These are phyloP conservation scores for Arthrobotrys entomopaga DNA, from an alignment of 2,329 filamentous ascomycete genomes.

Conservation along the genomic window DNA sequence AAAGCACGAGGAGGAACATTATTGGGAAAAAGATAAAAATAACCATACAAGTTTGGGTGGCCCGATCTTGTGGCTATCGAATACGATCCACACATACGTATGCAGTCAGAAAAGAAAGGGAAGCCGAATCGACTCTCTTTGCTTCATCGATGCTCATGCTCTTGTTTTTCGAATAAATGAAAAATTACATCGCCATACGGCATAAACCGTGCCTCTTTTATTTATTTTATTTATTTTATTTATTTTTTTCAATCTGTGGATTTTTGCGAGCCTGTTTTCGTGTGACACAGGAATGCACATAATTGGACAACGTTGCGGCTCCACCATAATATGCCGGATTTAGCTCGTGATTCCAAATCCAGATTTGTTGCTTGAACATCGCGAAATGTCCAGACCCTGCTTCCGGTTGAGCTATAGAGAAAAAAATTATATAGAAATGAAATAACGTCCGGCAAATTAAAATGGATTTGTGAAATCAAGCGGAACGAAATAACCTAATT, in stretches of 20 bases:
- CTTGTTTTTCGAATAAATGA: conserved; percentile 18
- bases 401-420: neutral
- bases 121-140: neutral
- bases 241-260: neutral
- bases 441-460: neutral
- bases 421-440: neutral
- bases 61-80: conserved; percentile 13
- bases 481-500: too few species aligned
- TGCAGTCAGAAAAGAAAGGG: conserved; percentile 25
- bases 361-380: conserved; percentile 12
- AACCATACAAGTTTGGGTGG: conserved; percentile 12
- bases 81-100: conserved; percentile 31
- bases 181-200: conserved; percentile 16
- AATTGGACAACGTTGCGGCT: conserved; percentile 44
- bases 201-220: conserved; percentile 12
- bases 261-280: neutral
- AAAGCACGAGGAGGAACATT: conserved; percentile 9
- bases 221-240: conserved; percentile 8
- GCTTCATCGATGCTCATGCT: conserved; percentile 21
- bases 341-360: conserved; percentile 54
- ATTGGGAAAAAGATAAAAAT: conserved; percentile 39
- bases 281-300: conserved; percentile 26
- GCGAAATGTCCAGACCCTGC: conserved; percentile 3
- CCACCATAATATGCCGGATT: conserved; percentile 50
- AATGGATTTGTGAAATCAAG: neutral